These are phyloP conservation scores for Nematocida ausubeli DNA, from an alignment of 371 early-diverging fungal species.

Conservation along the genomic window DNA sequence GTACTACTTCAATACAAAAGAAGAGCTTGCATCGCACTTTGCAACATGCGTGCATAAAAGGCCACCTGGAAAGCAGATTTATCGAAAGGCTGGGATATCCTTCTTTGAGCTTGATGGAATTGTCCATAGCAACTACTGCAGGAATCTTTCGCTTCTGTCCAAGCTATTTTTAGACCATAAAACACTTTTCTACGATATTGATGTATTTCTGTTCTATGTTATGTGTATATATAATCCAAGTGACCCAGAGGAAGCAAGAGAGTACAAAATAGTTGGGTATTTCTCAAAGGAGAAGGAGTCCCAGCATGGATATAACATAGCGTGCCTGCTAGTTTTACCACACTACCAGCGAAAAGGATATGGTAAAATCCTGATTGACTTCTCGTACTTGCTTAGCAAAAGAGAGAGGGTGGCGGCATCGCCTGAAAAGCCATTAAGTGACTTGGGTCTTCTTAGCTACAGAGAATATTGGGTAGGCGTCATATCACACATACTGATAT, in stretches of 20 bases:
- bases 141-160: slow-evolving; percentile 87
- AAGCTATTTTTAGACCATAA: slow-evolving; percentile 99
- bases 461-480: slow-evolving; percentile 74
- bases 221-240: slow-evolving; percentile 72
- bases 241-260: slow-evolving; percentile 62
- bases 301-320: slow-evolving; percentile 86
- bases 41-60: slow-evolving; percentile 75
- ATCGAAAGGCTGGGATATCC: slow-evolving; percentile 78
- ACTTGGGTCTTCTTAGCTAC: slow-evolving; percentile 83
- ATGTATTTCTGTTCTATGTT: slow-evolving; percentile 94
- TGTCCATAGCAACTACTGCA: slow-evolving; percentile 82
- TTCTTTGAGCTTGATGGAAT: slow-evolving; percentile 87
- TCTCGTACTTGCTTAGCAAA: slow-evolving; percentile 85
- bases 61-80: slow-evolving; percentile 97
- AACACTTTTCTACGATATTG: slow-evolving; percentile 96
- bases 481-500: slow-evolving; percentile 48
- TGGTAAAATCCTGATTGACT: slow-evolving; percentile 88
- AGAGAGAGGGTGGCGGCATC: slow-evolving; percentile 86
- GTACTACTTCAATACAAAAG: slow-evolving; percentile 77
- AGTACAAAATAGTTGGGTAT: slow-evolving; percentile 89
- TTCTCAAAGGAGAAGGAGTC: slow-evolving; percentile 96
- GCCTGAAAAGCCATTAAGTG: slow-evolving; percentile 96
- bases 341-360: slow-evolving; percentile 93
- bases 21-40: slow-evolving; percentile 70
- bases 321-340: slow-evolving; percentile 96